Conservation (phyloP, 2,329 filamentous ascomycete species). For the Venturia pyrina region DNA sequence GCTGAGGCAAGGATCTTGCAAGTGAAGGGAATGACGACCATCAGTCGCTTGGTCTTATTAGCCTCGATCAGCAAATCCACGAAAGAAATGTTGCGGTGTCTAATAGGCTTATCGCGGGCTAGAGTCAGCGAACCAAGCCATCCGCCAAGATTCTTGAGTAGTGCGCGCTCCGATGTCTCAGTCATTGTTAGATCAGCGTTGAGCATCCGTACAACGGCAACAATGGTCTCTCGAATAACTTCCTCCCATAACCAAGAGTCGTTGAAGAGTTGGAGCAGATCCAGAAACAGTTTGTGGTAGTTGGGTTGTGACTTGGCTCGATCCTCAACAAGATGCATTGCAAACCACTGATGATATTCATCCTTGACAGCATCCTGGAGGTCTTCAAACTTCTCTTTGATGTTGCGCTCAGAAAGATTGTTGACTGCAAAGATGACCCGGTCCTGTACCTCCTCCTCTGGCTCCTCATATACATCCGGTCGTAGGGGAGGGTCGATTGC, state of each 20-base stretch:
- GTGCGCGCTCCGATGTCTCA: slow-evolving; percentile 71
- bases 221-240: slow-evolving; percentile 86
- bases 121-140: slow-evolving; percentile 93
- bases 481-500: slow-evolving; percentile 60
- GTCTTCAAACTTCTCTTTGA: slow-evolving; percentile 74
- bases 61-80: slow-evolving; percentile 91
- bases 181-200: slow-evolving; percentile 83
- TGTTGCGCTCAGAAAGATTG: slow-evolving; percentile 85
- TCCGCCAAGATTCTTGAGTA: slow-evolving; percentile 84
- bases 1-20: slow-evolving; percentile 91
- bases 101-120: slow-evolving; percentile 88
- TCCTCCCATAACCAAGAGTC: slow-evolving; percentile 74
- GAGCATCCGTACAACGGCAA: slow-evolving; percentile 74
- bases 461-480: slow-evolving; percentile 64
- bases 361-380: slow-evolving; percentile 68
- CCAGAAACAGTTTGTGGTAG: slow-evolving; percentile 86
- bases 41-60: slow-evolving; percentile 80
- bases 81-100: slow-evolving; percentile 94
- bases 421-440: slow-evolving; percentile 94
- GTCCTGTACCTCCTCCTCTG: slow-evolving; percentile 75
- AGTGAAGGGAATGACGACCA: slow-evolving; percentile 92
- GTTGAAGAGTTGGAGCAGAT: slow-evolving; percentile 74
- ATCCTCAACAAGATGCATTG: slow-evolving; percentile 86
- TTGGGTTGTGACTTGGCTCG: slow-evolving; percentile 96
- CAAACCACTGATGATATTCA: slow-evolving; percentile 91